Evolutionary conservation across 805 yeast genomes (phyloP).

Genomic region (Jamesozyma jinghongensis): DNA sequence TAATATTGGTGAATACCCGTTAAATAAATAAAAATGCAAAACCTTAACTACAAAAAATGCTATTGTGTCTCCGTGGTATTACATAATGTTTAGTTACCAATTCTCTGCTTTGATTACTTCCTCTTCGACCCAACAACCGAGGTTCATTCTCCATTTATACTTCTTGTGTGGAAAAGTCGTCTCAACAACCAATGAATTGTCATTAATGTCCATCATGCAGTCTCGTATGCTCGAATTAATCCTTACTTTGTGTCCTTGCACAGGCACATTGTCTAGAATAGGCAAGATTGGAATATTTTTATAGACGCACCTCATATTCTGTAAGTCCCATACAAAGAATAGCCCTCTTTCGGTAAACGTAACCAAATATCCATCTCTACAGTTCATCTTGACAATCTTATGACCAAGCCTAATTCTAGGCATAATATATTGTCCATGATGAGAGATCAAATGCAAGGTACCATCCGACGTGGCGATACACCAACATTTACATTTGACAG

Average conservation of each 20-base stretch:
- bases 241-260: slow-evolving; percentile 22
- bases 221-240: slow-evolving; percentile 17
- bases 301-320: slow-evolving; percentile 10
- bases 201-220: slow-evolving; percentile 1
- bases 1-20: too few species aligned
- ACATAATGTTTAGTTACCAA: too few species aligned
- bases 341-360: slow-evolving; percentile 53
- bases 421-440: slow-evolving; percentile 28
- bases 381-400: slow-evolving; percentile 39
- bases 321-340: slow-evolving; percentile 32
- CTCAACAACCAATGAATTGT: slow-evolving; percentile 10
- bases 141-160: slow-evolving; percentile 16
- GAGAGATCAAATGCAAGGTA: slow-evolving; percentile 28
- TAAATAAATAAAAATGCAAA: too few species aligned
- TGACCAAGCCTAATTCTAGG: slow-evolving; percentile 39
- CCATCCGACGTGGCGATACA: slow-evolving; percentile 37
- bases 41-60: too few species aligned
- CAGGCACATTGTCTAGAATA: slow-evolving; percentile 18
- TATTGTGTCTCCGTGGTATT: too few species aligned
- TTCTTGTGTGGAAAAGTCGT: slow-evolving; percentile 10
- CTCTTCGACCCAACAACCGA: slow-evolving; percentile 25
- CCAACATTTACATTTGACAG: slow-evolving; percentile 38
- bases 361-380: slow-evolving; percentile 37
- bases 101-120: too few species aligned
- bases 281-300: slow-evolving; percentile 25